Base-by-base conservation (phyloP, 2,329 filamentous ascomycete species). In the Fusarium lyarnte region DNA sequence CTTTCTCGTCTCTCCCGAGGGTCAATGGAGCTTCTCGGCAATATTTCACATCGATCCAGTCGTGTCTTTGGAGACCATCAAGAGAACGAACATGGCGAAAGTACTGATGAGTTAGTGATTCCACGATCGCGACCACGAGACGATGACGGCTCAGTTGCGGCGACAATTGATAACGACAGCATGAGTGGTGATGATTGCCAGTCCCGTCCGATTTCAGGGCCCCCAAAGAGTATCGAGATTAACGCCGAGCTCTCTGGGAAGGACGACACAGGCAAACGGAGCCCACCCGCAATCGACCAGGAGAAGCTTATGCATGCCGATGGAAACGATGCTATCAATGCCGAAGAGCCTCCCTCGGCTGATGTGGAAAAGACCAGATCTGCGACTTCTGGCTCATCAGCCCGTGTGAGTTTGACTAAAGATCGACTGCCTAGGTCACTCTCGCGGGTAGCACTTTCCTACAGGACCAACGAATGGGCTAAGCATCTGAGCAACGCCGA, bases 381-480 rank as follows among this genome's bases (percentile, higher is more conserved):
- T 6, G 76, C 78, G 5, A 80, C 78, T 23, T 87, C 85, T 2
- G 78, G 75, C 2, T 81, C 81, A 5, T 87, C 87, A 5, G 81
- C 83, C 19, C 80, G 83, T 12, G 81, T 81, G 21, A 88, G 82
- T 51, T 80, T 92, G 65, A 90, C 87, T 9, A 87, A 86, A 70
- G 89, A 90, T 7, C 86, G 86, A 16, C 86, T 97, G 14, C 93
- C 93, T 1, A 84, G 86, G n/a, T 89, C 90, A 17, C 82, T 94
- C 38, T 96, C 94, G 2, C 91, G 89, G 68, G 88, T 97, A 13
- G 92, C 94, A 4, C 85, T 94, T 79, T 93, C 92, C 0, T 97
- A 96, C 78, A 90, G 95, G 63, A 98, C 94, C 4, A 97, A 97
- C 73, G 95, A 98, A 82, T 98, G 95, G 95, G 94, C 94, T 0